phyloP scores from a whole-genome alignment of 306 rosid genomes.

The Fragaria iinumae region DNA sequence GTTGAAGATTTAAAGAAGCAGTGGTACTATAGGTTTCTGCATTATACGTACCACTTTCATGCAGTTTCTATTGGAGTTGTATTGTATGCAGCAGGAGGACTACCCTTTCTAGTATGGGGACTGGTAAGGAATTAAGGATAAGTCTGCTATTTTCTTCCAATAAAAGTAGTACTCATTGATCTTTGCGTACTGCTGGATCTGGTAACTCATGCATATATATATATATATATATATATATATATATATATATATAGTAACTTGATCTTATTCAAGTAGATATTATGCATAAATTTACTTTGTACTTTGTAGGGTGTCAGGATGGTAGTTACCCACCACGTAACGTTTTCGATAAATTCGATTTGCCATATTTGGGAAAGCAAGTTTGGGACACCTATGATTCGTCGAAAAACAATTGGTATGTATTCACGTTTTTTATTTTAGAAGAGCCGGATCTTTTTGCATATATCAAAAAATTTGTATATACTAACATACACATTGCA shows the following conservation, averaged over 20 bases:
- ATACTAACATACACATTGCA: no score
- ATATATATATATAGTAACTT: not conserved
- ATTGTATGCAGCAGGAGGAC: conserved; percentile 59
- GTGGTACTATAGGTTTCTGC: conserved; percentile 50
- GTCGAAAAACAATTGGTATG: not conserved
- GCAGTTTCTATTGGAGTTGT: conserved; percentile 49
- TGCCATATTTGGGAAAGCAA: not conserved
- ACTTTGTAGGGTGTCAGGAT: not conserved
- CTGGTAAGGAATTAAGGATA: not conserved
- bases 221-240: no score
- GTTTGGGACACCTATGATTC: not conserved
- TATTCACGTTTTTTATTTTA: no score
- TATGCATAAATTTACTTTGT: not conserved
- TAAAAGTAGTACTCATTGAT: not conserved
- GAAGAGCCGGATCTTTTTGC: no score
- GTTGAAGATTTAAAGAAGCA: conserved; percentile 45
- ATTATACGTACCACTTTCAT: conserved; percentile 53
- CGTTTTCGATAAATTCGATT: not conserved
- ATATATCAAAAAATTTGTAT: no score
- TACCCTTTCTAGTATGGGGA: conserved; percentile 65
- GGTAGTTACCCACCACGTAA: not conserved
- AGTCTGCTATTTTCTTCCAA: not conserved
- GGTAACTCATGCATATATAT: not conserved
- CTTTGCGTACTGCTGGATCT: not conserved
- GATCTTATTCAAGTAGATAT: not conserved